Base-by-base conservation (phyloP, 352 stramenopile genomes). In the Phytopythium boreale region DNA sequence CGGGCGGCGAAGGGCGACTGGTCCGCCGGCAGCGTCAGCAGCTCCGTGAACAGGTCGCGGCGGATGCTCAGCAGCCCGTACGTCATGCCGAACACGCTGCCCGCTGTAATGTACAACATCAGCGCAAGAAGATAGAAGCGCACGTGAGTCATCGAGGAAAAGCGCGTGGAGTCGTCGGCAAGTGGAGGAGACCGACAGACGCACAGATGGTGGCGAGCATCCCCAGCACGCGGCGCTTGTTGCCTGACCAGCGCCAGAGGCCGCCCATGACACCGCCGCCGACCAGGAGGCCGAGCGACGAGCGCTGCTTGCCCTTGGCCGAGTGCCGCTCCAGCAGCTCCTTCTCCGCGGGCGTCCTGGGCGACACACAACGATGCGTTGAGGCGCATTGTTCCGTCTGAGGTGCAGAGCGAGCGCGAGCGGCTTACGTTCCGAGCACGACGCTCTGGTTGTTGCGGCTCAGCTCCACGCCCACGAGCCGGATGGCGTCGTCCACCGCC, bases 61-160 rank as follows among this genome's bases (percentile, higher is more conserved):
- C 85, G 85, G 59, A 93, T 87, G 52, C 76, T 90, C 51, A 90
- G 70, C 20, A 89, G 72, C 9, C 84, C 82, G 43, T 90, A 90
- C 11, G 80, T 86, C 60, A 80, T 79, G 43, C 84, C 82, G 46
- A 80, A 71, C 47, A 93, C 41, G 17, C 71, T 74, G 20, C 82
- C 79, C 66, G 79, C 83, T 87, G 68, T 22, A 61, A 20, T 62
- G 53, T 26, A 20, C 8, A 65, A 36, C 34, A 39, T 14, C 1
- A 39, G 34, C 34, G 11, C 5, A 10, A 39, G 6, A 39, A 10
- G 10, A 15, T 8, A 36, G 3, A 8, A 36, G 31, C 31, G 3
- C 31, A 3, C 10, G 34, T 39, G 1, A 39, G 34, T 15, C 34
- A 39, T 39, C 34, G 10, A 50, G 43, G 47, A 20, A 19, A 11